These are phyloP conservation scores for Mycena citricolor DNA, from an alignment of 1,284 basidiomycete genomes.

Conservation along the genomic window DNA sequence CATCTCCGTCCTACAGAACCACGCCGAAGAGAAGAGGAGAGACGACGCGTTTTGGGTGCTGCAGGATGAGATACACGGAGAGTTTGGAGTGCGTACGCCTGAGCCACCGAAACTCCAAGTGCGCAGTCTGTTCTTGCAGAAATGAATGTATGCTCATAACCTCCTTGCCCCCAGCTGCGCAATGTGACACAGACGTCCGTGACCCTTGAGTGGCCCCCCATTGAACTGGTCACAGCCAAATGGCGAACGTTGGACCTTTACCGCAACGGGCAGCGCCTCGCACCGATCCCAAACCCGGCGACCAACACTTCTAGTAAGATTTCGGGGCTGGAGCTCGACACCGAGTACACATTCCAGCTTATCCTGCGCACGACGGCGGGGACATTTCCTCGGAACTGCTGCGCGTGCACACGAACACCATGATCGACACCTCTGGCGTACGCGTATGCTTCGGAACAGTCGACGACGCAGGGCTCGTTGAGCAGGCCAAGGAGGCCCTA, in stretches of 20 bases:
- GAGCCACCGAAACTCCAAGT: conserved; percentile 74
- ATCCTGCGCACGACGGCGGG: conserved; percentile 89
- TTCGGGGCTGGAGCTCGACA: conserved; percentile 84
- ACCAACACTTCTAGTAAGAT: conserved; percentile 88
- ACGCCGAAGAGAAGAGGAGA: conserved; percentile 77
- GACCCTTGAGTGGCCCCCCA: conserved; percentile 85
- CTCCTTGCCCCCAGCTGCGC: conserved; percentile 54
- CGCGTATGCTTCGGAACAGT: conserved; percentile 90
- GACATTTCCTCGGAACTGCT: conserved; percentile 83
- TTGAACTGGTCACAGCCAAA: conserved; percentile 84
- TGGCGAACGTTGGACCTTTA: conserved; percentile 88
- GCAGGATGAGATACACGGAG: conserved; percentile 75
- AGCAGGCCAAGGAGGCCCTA: conserved; percentile 77
- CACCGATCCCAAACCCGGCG: conserved; percentile 77
- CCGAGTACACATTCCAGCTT: conserved; percentile 91
- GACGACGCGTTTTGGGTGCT: conserved; percentile 80
- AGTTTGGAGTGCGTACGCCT: conserved; percentile 72
- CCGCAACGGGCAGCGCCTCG: conserved; percentile 85
- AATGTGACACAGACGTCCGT: conserved; percentile 95
- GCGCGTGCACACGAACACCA: conserved; percentile 85
- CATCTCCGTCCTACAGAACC: conserved; percentile 87
- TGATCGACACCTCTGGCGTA: conserved; percentile 91
- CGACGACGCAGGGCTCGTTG: conserved; percentile 71
- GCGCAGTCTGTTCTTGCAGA: conserved; percentile 24
- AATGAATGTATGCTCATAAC: neutral